phyloP scores from a whole-genome alignment of 1,284 basidiomycete species.

The Sporisorium iseilematis-ciliati region DNA sequence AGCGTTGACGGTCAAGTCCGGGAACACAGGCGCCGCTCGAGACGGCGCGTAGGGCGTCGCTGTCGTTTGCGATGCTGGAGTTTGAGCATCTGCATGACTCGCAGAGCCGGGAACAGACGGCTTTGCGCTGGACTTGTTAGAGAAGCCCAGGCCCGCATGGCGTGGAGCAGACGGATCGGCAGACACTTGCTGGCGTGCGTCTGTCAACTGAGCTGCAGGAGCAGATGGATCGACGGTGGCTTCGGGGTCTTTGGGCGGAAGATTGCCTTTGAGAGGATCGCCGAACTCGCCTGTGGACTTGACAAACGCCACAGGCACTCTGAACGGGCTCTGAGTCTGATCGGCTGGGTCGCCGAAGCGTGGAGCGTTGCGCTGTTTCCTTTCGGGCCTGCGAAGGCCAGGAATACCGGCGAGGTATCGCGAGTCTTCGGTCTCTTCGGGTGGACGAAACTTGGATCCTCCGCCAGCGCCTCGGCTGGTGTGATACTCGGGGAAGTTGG shows the following conservation, averaged over 20 bases:
- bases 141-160: constrained; percentile 55
- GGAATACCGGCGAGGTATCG: constrained; percentile 50
- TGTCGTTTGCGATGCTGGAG: neutral
- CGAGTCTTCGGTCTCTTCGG: constrained; percentile 52
- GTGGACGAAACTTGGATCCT: constrained; percentile 40
- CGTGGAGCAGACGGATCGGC: constrained; percentile 20
- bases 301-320: constrained; percentile 57
- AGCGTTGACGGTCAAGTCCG: constrained; percentile 1
- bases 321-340: constrained; percentile 26
- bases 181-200: constrained; percentile 15
- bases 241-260: constrained; percentile 25
- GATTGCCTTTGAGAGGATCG: constrained; percentile 38
- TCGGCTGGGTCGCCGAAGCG: constrained; percentile 47
- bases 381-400: constrained; percentile 33
- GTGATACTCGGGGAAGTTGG: constrained; percentile 45
- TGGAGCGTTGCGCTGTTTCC: constrained; percentile 15
- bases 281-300: constrained; percentile 51
- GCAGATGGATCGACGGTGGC: constrained; percentile 9
- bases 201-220: constrained; percentile 13
- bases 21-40: constrained; percentile 15
- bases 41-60: constrained; percentile 27
- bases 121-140: constrained; percentile 21
- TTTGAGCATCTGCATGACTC: neutral
- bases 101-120: constrained; percentile 7
- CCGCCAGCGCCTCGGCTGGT: constrained; percentile 29